phyloP scores from a whole-genome alignment of 495 filamentous ascomycete species.

The Tuber brumale region DNA sequence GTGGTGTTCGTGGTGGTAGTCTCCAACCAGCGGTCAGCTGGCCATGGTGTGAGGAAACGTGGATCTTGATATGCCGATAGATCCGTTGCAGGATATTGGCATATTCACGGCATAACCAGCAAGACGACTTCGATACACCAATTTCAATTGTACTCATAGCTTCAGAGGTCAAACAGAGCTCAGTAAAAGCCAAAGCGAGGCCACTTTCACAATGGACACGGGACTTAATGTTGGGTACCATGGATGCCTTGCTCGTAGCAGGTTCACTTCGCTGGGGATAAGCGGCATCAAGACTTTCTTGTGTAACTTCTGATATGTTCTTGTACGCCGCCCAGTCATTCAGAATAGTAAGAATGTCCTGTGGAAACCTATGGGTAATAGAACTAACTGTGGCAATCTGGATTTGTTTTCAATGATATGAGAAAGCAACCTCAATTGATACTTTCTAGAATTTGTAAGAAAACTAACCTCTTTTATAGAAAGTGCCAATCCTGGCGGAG shows the following conservation, averaged over 20 bases:
- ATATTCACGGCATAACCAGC: constrained; percentile 5
- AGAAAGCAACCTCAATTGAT: no score
- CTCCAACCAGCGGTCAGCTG: constrained; percentile 4
- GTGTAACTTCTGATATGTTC: background rate
- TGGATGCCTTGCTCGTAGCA: background rate
- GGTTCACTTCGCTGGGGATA: background rate
- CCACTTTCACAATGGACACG: no score
- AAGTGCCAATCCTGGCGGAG: no score
- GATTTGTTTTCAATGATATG: no score
- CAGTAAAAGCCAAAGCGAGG: no score
- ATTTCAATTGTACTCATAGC: no score
- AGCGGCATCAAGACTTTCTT: background rate
- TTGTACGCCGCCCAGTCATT: background rate
- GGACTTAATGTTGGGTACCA: no score
- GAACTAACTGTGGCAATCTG: no score
- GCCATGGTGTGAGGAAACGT: background rate
- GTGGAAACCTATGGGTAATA: no score
- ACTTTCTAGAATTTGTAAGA: no score
- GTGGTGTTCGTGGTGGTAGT: background rate
- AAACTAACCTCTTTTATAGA: no score
- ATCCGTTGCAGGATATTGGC: background rate
- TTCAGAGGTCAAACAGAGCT: no score
- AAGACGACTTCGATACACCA: constrained; percentile 1
- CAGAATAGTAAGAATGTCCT: background rate
- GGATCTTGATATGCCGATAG: background rate